These are phyloP conservation scores for Bryoerythrophyllum caledonicum DNA, from an alignment of 225 moss, liverwort and hornwort species.

Conservation along the genomic window DNA sequence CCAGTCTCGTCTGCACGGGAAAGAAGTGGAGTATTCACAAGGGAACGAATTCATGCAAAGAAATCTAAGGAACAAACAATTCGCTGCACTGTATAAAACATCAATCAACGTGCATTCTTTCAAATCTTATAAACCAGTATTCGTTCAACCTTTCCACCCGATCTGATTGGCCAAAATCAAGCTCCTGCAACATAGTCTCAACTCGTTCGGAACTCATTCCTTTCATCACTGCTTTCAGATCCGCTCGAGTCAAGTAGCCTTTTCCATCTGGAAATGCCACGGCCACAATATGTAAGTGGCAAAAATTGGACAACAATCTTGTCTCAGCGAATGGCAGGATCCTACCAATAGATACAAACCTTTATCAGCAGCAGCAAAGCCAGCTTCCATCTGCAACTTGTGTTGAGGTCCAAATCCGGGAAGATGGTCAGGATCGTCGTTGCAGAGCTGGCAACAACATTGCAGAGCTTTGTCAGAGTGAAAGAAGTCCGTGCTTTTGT, in stretches of 20 bases:
- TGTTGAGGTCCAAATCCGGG: constrained; percentile 68
- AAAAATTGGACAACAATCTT: no score
- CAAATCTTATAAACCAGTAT: neutral
- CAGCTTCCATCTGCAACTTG: constrained; percentile 64
- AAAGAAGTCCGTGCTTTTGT: neutral
- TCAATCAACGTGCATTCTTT: constrained; percentile 12
- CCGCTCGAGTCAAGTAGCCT: constrained; percentile 59
- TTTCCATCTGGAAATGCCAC: constrained; percentile 42
- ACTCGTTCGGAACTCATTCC: constrained; percentile 56
- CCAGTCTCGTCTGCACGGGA: constrained; percentile 56
- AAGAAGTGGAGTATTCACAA: constrained; percentile 9
- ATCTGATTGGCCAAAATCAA: constrained; percentile 57
- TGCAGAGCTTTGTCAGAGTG: constrained; percentile 13
- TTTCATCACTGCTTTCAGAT: constrained; percentile 58
- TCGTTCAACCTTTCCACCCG: constrained; percentile 51
- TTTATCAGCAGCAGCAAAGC: constrained; percentile 71
- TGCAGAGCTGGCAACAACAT: constrained; percentile 52
- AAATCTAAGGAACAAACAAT: neutral
- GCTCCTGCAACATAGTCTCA: constrained; percentile 60
- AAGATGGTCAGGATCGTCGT: constrained; percentile 64
- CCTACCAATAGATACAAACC: constrained; percentile 35
- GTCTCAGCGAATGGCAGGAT: neutral
- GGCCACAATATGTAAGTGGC: constrained; percentile 9
- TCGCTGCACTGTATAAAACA: neutral
- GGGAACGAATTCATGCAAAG: neutral